Evolutionary conservation across 164 flowering plant species (phyloP), one percentile per base, ranked within the genome.

Genomic region (Magnolia kwangsiensis): DNA sequence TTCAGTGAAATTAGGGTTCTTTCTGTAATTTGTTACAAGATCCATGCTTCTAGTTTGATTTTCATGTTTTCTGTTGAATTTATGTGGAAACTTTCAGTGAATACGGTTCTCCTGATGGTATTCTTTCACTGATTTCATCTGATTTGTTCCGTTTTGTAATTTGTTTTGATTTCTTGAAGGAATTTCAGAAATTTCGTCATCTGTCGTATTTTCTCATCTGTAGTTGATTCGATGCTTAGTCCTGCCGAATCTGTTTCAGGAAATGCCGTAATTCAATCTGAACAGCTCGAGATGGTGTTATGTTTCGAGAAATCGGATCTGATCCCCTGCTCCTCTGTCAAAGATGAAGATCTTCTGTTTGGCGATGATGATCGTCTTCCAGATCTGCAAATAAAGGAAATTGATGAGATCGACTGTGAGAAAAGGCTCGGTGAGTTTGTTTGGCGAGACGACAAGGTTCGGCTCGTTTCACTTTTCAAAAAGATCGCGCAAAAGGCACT

Each of bases 361-460:
- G 0, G 27, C 24, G 27, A 65, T 11, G 27, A 7, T 65, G 29
- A 14, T 65, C 13, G 21, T 65, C 31, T 76, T 65, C 24, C 49
- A 37, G 58, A 76, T 45, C 21, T 37, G 37, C 63, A 27, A 14
- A 45, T 45, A 10, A 64, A 78, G 27, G 72, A 74, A 24, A 2
- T 76, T 29, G 65, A 66, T 69, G 29, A 7, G 58, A 71, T 69
- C 11, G 51, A 76, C 16, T 59, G 27, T 1, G 77, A 75, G 9
- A 75, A 50, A 37, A 61, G 59, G 73, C 58, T 87, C 16, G 14
- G 76, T 50, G 63, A 78, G 65, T 73, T 80, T 10, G 51, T 85
- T 31, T 23, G 51, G 63, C 10, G 24, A 75, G 85, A 85, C 61
- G 84, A 87, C 73, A 82, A 72, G 45, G 67, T n/a, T 20, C 63